A percentile compares a stretch with the other conserved stretches of the same genome.
Conservation (phyloP, 495 filamentous ascomycete genomes). For the Poronia punctata region DNA sequence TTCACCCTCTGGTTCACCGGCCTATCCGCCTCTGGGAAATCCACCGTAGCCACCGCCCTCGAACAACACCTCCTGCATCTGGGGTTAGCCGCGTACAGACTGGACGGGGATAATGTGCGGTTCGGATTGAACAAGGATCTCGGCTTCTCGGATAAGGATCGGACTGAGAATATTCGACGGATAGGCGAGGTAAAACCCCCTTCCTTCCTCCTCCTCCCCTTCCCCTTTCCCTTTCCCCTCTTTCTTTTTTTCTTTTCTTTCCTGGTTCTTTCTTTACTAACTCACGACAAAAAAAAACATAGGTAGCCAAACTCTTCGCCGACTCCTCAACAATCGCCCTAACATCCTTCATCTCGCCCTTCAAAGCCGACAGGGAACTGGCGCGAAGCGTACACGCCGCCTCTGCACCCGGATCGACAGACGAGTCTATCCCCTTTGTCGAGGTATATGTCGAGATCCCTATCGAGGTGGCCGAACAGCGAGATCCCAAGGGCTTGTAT, state of each 20-base stretch:
- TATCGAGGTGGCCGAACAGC: slow-evolving; percentile 81
- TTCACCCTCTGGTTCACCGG: slow-evolving; percentile 98
- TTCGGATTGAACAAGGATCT: slow-evolving; percentile 97
- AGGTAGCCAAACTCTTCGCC: slow-evolving; percentile 94
- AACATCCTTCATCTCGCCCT: slow-evolving; percentile 96
- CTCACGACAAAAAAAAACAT: neutral
- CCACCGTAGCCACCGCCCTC: slow-evolving; percentile 88
- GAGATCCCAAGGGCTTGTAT: slow-evolving; percentile 95
- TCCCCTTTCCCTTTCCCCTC: neutral
- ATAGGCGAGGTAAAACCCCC: slow-evolving; percentile 65
- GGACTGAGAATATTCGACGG: slow-evolving; percentile 93
- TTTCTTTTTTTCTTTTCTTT: neutral
- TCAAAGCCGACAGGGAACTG: slow-evolving; percentile 72
- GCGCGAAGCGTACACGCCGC: slow-evolving; percentile 72
- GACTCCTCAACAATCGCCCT: slow-evolving; percentile 81
- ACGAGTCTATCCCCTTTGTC: slow-evolving; percentile 72
- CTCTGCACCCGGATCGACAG: slow-evolving; percentile 29
- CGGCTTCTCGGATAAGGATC: slow-evolving; percentile 85
- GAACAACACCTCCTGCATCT: slow-evolving; percentile 90
- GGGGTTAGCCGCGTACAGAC: slow-evolving; percentile 75
- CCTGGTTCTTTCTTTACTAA: slow-evolving; percentile 2
- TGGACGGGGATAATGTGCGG: slow-evolving; percentile 97
- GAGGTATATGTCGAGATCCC: slow-evolving; percentile 89
- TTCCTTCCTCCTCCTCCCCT: neutral
- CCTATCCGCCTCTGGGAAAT: slow-evolving; percentile 91